Evolutionary conservation across 2,329 filamentous ascomycete species (phyloP).

Genomic region (Thermoascus crustaceus): DNA sequence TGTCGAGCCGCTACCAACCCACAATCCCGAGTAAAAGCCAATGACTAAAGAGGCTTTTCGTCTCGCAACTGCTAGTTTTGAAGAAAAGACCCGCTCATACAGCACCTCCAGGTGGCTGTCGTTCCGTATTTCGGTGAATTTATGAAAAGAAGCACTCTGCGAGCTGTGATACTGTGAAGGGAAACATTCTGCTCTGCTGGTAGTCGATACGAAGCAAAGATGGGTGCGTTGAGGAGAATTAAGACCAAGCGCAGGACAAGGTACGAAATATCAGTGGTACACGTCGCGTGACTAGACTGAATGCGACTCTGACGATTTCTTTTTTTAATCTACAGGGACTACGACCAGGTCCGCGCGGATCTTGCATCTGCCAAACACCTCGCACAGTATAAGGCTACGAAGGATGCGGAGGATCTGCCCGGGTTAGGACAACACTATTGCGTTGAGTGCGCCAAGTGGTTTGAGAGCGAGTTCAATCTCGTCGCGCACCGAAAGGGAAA

Average conservation of each 20-base stretch:
- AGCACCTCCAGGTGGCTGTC: conserved; percentile 13
- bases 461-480: conserved; percentile 73
- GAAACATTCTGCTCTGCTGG: conserved; percentile 10
- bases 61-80: conserved; percentile 14
- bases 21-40: too few species aligned
- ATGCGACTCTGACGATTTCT: too few species aligned
- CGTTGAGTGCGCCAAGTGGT: conserved; percentile 91
- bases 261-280: conserved; percentile 41
- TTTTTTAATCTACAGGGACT: conserved; percentile 64
- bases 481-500: conserved; percentile 74
- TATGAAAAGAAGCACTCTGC: conserved; percentile 16
- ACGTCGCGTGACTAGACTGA: too few species aligned
- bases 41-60: conserved; percentile 19
- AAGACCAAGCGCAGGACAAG: conserved; percentile 67
- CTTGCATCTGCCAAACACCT: conserved; percentile 72
- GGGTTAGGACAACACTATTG: conserved; percentile 83
- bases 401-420: conserved; percentile 78
- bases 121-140: conserved; percentile 29
- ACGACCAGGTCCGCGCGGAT: conserved; percentile 87
- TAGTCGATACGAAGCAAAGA: conserved; percentile 30
- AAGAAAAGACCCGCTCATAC: conserved; percentile 20
- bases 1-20: too few species aligned
- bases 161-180: neutral
- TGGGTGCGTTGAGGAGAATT: conserved; percentile 60
- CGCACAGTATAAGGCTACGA: conserved; percentile 65